Conservation (phyloP, 2,329 filamentous ascomycete genomes). For the Epicoccum sorghinum region DNA sequence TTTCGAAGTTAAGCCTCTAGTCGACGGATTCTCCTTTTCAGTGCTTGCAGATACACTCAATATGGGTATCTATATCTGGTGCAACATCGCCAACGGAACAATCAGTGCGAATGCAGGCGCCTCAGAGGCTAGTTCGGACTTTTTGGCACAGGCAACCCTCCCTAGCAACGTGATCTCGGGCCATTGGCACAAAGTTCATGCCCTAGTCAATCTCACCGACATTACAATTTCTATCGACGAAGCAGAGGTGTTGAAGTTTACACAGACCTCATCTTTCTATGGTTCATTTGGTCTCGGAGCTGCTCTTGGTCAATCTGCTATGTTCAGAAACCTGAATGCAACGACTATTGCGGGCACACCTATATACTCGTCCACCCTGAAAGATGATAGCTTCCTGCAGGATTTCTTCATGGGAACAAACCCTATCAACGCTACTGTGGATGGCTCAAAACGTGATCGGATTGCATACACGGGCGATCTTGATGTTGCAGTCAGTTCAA, state of each 20-base stretch:
- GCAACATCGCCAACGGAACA: constrained; percentile 27
- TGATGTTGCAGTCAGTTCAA: constrained; percentile 33
- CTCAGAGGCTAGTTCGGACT: not conserved
- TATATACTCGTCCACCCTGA: constrained; percentile 36
- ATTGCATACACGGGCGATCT: constrained; percentile 45
- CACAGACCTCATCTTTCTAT: constrained; percentile 33
- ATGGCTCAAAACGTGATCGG: constrained; percentile 46
- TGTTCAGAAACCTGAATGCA: constrained; percentile 31
- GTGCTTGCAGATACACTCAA: constrained; percentile 42
- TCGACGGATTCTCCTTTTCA: constrained; percentile 37
- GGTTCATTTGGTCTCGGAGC: constrained; percentile 45
- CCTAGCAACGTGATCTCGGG: constrained; percentile 6
- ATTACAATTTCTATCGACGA: constrained; percentile 21
- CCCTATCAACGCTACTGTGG: constrained; percentile 40
- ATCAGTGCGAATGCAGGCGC: constrained; percentile 10
- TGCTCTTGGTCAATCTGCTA: constrained; percentile 35
- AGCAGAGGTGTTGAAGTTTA: constrained; percentile 27
- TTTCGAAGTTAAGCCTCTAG: constrained; percentile 36
- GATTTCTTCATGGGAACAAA: constrained; percentile 49
- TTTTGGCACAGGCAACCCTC: constrained; percentile 1
- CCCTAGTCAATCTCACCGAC: constrained; percentile 4
- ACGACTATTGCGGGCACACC: constrained; percentile 6
- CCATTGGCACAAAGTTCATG: constrained; percentile 13
- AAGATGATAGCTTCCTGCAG: constrained; percentile 30
- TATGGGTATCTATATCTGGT: constrained; percentile 18